Evolutionary conservation across 2,329 filamentous ascomycete genomes (phyloP).

Genomic region (Cadophora sp.): DNA sequence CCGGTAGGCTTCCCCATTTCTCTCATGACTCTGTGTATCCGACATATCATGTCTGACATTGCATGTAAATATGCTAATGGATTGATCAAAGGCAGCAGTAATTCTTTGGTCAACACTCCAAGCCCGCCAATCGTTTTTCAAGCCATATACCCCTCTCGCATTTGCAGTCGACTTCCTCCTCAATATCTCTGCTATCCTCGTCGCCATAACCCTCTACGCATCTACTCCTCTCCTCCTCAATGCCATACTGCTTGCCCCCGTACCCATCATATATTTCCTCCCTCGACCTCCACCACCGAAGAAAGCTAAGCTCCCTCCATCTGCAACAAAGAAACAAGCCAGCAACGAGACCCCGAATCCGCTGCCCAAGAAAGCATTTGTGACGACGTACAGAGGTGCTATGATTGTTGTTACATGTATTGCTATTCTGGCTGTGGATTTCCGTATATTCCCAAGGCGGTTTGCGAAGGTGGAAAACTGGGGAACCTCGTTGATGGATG

Average conservation of each 20-base stretch:
- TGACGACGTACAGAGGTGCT: conserved; percentile 87
- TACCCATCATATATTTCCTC: conserved; percentile 62
- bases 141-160: conserved; percentile 70
- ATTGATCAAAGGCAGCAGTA: conserved; percentile 69
- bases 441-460: conserved; percentile 87
- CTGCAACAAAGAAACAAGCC: conserved; percentile 49
- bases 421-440: conserved; percentile 96
- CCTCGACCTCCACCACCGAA: conserved; percentile 52
- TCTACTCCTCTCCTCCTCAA: conserved; percentile 76
- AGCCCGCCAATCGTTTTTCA: conserved; percentile 83
- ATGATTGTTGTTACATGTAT: conserved; percentile 93
- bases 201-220: conserved; percentile 87
- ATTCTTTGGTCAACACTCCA: conserved; percentile 91
- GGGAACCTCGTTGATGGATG: conserved; percentile 98
- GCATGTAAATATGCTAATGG: conserved; percentile 18
- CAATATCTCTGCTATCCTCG: conserved; percentile 81
- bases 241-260: conserved; percentile 75
- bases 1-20: conserved; percentile 66
- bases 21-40: not conserved
- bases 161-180: conserved; percentile 84
- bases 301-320: conserved; percentile 51
- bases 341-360: conserved; percentile 49
- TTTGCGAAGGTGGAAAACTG: conserved; percentile 99
- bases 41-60: not conserved
- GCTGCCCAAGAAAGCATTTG: conserved; percentile 86